Percentiles rank a stretch among this genome's conserved stretches.
These are phyloP conservation scores for Enterospora canceri DNA, from an alignment of 371 early-diverging fungal species.

Conservation along the genomic window DNA sequence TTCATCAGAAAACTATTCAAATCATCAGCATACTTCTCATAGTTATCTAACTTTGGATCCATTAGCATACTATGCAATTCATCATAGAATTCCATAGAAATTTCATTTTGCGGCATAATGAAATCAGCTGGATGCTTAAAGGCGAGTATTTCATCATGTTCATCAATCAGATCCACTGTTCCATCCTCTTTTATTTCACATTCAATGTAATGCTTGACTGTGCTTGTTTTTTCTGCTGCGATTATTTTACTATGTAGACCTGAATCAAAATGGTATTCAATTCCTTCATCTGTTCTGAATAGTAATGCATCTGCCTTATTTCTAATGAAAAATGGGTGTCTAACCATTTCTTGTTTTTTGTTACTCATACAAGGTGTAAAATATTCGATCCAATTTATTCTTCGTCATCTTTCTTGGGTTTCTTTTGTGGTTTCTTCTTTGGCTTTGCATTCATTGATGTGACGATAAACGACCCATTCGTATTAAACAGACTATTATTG, in stretches of 20 bases:
- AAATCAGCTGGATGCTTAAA: constrained; percentile 31
- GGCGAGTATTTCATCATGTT: constrained; percentile 5
- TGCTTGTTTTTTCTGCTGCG: constrained; percentile 1
- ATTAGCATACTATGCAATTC: constrained; percentile 9
- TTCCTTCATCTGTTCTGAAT: constrained; percentile 6
- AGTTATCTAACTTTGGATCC: constrained; percentile 11
- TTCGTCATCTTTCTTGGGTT: no score
- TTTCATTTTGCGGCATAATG: constrained; percentile 8
- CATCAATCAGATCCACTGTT: background rate
- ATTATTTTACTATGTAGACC: constrained; percentile 15
- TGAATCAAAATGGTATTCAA: constrained; percentile 14
- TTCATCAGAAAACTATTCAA: constrained; percentile 7
- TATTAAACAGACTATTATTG: no score
- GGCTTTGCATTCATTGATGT: no score
- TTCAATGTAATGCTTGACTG: constrained; percentile 2
- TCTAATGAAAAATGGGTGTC: constrained; percentile 5
- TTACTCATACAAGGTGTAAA: no score
- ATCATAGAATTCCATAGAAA: constrained; percentile 16
- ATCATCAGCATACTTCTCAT: background rate
- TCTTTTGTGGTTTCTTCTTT: no score
- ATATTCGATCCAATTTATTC: no score
- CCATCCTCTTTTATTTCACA: constrained; percentile 7
- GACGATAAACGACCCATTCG: no score
- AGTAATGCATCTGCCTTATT: constrained; percentile 3
- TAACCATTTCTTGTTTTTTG: no score